Evolutionary conservation across 768 basidiomycete species (phyloP).

Genomic region (Clitopilus passeckerianus): DNA sequence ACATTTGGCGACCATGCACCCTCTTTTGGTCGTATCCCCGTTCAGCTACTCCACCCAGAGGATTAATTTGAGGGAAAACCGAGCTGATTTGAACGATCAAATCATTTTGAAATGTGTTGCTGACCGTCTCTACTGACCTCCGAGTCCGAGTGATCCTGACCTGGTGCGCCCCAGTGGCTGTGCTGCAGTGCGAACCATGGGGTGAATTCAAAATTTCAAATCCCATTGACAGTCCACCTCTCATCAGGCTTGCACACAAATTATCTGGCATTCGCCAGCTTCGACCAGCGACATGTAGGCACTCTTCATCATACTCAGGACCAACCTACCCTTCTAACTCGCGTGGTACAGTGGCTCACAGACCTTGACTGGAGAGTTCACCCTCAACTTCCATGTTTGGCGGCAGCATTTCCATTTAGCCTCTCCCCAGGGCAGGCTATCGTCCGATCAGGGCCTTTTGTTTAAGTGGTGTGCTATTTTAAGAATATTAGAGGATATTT

Average conservation of each 20-base stretch:
- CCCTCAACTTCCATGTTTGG: not conserved
- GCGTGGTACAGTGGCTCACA: conserved; percentile 13
- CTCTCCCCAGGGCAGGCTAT: conserved; percentile 42
- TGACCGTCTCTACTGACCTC: too few species aligned
- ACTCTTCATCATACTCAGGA: conserved; percentile 5
- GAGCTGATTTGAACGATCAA: too few species aligned
- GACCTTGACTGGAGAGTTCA: conserved; percentile 21
- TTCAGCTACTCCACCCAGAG: too few species aligned
- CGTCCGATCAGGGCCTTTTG: conserved; percentile 27
- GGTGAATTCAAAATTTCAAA: not conserved
- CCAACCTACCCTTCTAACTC: conserved; percentile 22
- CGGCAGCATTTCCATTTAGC: conserved; percentile 47
- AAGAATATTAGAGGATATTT: conserved; percentile 21
- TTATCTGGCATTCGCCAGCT: conserved; percentile 9
- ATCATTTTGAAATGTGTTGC: too few species aligned
- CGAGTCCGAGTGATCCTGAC: conserved; percentile 1
- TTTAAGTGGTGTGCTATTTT: conserved; percentile 15
- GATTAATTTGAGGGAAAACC: too few species aligned
- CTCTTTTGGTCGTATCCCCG: too few species aligned
- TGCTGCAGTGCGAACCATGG: conserved; percentile 2
- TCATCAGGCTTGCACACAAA: conserved; percentile 12
- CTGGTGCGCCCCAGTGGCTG: not conserved
- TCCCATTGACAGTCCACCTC: not conserved
- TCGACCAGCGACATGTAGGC: not conserved
- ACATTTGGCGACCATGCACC: too few species aligned